phyloP scores from a whole-genome alignment of 139 green algal genomes.

The Chlorella ohadii region DNA sequence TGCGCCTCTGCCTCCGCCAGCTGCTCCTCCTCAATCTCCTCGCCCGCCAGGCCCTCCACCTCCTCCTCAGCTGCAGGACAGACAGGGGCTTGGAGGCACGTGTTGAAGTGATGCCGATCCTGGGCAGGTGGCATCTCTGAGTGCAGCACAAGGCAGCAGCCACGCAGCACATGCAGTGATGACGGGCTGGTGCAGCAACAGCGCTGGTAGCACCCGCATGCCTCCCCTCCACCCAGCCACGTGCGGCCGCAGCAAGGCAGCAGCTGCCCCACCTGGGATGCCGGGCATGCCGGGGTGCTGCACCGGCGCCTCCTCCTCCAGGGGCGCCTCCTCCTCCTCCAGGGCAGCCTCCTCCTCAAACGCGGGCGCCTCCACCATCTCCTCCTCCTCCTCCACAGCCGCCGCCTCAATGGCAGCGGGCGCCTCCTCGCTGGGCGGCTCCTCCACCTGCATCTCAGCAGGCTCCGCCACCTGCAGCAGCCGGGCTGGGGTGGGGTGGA shows the following conservation, averaged over 20 bases:
- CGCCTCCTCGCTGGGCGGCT: not conserved
- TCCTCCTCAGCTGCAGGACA: slow-evolving; percentile 21
- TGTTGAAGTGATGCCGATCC: not conserved
- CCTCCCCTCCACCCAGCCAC: too few relatives aligned
- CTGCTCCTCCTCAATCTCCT: slow-evolving; percentile 21
- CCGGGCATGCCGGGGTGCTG: slow-evolving; percentile 18
- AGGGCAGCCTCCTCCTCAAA: too few relatives aligned
- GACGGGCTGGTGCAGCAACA: too few relatives aligned
- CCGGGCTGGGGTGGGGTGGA: not conserved
- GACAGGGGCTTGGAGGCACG: not conserved
- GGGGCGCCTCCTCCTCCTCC: not conserved
- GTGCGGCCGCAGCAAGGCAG: not conserved
- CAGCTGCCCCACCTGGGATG: slow-evolving; percentile 15
- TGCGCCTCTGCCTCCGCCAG: not conserved
- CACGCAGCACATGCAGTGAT: too few relatives aligned
- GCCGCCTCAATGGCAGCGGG: not conserved
- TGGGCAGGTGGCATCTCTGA: too few relatives aligned
- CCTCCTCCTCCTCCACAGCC: not conserved
- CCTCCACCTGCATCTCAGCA: slow-evolving; percentile 16
- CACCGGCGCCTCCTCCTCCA: not conserved
- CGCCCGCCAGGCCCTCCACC: slow-evolving; percentile 22
- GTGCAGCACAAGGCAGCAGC: too few relatives aligned
- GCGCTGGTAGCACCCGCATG: too few relatives aligned
- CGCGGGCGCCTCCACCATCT: not conserved
- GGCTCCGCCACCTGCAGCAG: not conserved